Evolutionary conservation across 257 asterid species (phyloP), one percentile per base, ranked within the genome.

Genomic region (Ehretia macrophylla): DNA sequence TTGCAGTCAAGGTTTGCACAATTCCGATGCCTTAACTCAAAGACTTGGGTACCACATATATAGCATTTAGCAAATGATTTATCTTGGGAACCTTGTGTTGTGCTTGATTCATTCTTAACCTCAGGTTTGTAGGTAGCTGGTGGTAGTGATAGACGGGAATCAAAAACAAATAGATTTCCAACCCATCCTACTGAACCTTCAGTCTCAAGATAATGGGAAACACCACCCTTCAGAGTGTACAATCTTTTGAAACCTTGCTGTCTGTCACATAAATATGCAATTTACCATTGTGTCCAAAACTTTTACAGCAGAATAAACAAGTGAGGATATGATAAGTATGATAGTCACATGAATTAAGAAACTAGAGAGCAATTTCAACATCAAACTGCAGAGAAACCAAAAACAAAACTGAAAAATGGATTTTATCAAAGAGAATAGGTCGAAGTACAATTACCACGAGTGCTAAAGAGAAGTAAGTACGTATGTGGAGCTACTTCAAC

Each of bases 1-100:
- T 91, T 91, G 85, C 98, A 91, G 55, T 91, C 96, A 5, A 91
- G 82, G 75, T 88, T 91, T 62, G 96, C 98, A 63, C 98, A 91
- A 60, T 88, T 91, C 40, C 96, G 94, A 58, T 91, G 96, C 78
- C 87, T 91, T 78, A 88, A 51, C 72, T 83, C 92, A 10, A 83
- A 79, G 22, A 91, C 81, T 62, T 73, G 78, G 14, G 88, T 82
- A 58, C 72, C 71, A 69, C 98, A 91, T 63, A 75, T 63, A 77
- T 76, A 81, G 75, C 98, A 91, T 59, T 66, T 86, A 40, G 92
- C 94, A 66, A 88, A 88, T 21, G 92, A 69, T 64, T 18, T 48
- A 51, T 57, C 60, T 19, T 66, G 80, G 52, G 63, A 60, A 55
- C 11, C 68, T 56, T 68, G 62, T 70, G 49, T 53, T 40, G 61